These are phyloP conservation scores for Dactylis glomerata DNA, from an alignment of 176 grass and related monocot species.

Conservation along the genomic window DNA sequence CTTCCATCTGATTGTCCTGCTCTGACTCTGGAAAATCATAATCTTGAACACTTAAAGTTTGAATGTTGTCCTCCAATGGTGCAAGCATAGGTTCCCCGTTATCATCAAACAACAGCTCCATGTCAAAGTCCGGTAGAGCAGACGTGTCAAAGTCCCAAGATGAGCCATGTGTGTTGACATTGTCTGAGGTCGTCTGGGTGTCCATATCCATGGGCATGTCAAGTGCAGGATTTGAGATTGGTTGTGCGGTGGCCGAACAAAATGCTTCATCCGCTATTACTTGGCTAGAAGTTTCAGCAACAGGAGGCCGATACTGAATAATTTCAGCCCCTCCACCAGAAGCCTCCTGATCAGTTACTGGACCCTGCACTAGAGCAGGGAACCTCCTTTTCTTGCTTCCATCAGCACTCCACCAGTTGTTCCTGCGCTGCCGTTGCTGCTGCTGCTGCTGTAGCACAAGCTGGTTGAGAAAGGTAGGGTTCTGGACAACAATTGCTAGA, in stretches of 20 bases:
- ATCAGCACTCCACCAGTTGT: conserved; percentile 41
- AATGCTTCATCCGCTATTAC: conserved; percentile 20
- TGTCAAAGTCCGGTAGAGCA: conserved; percentile 30
- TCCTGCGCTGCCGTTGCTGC: conserved; percentile 41
- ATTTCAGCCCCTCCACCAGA: conserved; percentile 30
- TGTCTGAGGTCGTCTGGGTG: conserved; percentile 19
- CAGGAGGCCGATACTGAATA: conserved; percentile 38
- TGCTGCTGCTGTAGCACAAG: conserved; percentile 50
- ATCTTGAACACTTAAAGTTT: conserved; percentile 41
- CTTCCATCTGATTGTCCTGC: conserved; percentile 45
- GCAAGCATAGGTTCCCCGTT: conserved; percentile 15
- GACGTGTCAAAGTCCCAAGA: conserved; percentile 16
- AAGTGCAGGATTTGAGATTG: conserved; percentile 29
- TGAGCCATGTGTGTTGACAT: conserved; percentile 8
- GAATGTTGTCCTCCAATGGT: conserved; percentile 7
- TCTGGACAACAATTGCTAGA: conserved; percentile 69
- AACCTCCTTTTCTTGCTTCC: conserved; percentile 61
- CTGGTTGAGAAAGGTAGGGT: conserved; percentile 52
- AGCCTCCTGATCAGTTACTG: conserved; percentile 35
- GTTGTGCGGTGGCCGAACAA: background rate
- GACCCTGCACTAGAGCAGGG: conserved; percentile 42
- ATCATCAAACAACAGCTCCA: background rate
- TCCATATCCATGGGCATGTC: conserved; percentile 41
- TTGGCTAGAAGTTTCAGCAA: conserved; percentile 38
- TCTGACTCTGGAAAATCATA: conserved; percentile 23